phyloP scores from a whole-genome alignment of 163 green algal genomes.

The Scenedesmus sp. region DNA sequence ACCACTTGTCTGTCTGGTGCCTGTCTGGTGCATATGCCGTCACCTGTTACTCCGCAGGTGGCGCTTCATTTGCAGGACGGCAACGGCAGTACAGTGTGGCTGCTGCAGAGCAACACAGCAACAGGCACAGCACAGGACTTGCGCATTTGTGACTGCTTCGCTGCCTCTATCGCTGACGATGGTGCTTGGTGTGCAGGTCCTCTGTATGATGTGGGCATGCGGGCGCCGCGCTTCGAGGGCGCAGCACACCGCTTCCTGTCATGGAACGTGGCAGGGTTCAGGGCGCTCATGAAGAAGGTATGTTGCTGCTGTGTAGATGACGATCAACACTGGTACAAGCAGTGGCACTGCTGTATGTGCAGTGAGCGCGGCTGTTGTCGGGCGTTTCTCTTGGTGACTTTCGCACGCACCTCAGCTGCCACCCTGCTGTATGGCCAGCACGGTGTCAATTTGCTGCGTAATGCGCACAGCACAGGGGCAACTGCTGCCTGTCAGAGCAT shows the following conservation, averaged over 20 bases:
- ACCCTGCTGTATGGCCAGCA: too few species aligned
- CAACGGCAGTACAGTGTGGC: not conserved
- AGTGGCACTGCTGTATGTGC: not conserved
- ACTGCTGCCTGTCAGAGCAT: too few species aligned
- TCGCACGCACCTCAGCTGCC: too few species aligned
- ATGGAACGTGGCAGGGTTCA: slow-evolving; percentile 89
- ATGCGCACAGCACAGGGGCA: too few species aligned
- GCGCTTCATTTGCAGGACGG: too few species aligned
- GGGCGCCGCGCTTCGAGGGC: slow-evolving; percentile 48
- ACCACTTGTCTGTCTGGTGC: too few species aligned
- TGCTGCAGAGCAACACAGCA: not conserved
- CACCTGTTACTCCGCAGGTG: too few species aligned
- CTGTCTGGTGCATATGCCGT: too few species aligned
- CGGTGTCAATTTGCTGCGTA: too few species aligned
- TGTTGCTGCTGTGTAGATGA: not conserved
- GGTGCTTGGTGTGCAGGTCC: slow-evolving; percentile 40
- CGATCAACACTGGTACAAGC: not conserved
- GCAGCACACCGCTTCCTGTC: slow-evolving; percentile 68
- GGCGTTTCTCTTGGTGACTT: too few species aligned
- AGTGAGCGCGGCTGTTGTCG: not conserved
- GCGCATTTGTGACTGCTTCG: not conserved
- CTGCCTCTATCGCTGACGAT: not conserved
- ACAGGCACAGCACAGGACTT: not conserved
- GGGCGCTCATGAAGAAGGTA: slow-evolving; percentile 83
- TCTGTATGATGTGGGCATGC: slow-evolving; percentile 64